Evolutionary conservation across 768 basidiomycete species (phyloP).

Genomic region (Hypsizygus marmoreus): DNA sequence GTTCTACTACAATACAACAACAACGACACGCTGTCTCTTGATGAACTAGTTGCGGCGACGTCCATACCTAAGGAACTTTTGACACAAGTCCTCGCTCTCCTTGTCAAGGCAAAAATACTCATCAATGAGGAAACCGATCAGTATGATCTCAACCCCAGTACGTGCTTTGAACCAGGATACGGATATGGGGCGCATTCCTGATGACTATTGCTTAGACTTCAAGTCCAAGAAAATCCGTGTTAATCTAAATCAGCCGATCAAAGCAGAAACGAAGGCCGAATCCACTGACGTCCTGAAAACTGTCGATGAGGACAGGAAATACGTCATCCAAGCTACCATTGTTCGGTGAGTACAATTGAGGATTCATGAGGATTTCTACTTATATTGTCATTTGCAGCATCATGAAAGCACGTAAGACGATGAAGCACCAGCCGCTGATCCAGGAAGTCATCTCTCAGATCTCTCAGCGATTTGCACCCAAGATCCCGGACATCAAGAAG

Average conservation of each 20-base stretch:
- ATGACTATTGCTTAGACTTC: slow-evolving; percentile 54
- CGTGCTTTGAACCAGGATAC: slow-evolving; percentile 19
- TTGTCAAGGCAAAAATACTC: slow-evolving; percentile 88
- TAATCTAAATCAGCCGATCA: slow-evolving; percentile 89
- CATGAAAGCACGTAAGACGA: slow-evolving; percentile 94
- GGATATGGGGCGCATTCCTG: neutral
- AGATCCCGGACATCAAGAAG: slow-evolving; percentile 97
- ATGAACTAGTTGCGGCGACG: slow-evolving; percentile 80
- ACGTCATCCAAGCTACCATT: slow-evolving; percentile 93
- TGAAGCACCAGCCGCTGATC: slow-evolving; percentile 91
- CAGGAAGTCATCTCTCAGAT: slow-evolving; percentile 91
- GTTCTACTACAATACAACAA: slow-evolving; percentile 94
- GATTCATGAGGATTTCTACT: neutral
- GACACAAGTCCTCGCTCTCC: slow-evolving; percentile 65
- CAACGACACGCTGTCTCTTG: slow-evolving; percentile 77
- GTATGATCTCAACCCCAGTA: slow-evolving; percentile 87
- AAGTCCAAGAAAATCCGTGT: slow-evolving; percentile 94
- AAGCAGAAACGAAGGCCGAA: slow-evolving; percentile 93
- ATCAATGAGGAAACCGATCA: slow-evolving; percentile 86
- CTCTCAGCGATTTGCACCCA: slow-evolving; percentile 85
- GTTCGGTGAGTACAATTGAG: slow-evolving; percentile 59
- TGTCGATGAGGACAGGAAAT: slow-evolving; percentile 96
- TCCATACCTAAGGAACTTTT: slow-evolving; percentile 79
- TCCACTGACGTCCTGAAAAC: slow-evolving; percentile 87
- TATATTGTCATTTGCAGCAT: slow-evolving; percentile 48